A percentile compares a stretch with the other conserved stretches of the same genome.
phyloP scores from a whole-genome alignment of 1,284 basidiomycete species.

The Sanghuangporus sanghuang region DNA sequence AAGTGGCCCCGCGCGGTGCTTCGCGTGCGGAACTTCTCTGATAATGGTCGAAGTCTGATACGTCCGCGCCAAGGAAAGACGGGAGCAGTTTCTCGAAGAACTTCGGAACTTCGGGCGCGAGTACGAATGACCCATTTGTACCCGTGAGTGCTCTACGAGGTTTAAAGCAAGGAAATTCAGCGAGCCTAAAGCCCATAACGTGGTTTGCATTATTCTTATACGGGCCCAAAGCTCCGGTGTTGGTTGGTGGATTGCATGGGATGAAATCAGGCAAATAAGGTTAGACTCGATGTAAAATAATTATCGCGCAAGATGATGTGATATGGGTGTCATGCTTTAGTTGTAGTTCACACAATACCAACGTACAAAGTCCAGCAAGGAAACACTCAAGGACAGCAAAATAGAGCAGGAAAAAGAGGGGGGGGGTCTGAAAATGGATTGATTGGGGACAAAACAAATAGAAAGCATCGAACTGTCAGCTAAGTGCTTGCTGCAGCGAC shows the following conservation, averaged over 20 bases:
- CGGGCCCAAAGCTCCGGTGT: background rate
- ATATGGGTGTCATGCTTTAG: background rate
- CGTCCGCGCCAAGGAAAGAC: background rate
- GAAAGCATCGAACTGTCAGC: background rate
- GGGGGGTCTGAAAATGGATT: background rate
- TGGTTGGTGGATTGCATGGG: background rate
- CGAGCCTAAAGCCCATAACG: background rate
- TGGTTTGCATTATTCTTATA: background rate
- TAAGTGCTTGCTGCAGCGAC: background rate
- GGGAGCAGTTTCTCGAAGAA: background rate
- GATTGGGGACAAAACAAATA: background rate
- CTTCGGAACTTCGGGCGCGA: background rate
- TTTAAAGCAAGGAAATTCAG: background rate
- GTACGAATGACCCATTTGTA: background rate
- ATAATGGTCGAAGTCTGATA: background rate
- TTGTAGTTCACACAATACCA: background rate
- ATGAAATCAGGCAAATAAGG: background rate
- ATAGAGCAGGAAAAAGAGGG: background rate
- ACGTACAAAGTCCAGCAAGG: background rate
- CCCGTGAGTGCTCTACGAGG: background rate
- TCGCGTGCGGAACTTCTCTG: background rate
- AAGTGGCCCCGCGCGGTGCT: conserved; percentile 1
- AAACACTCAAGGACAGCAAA: background rate
- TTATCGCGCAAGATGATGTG: background rate
- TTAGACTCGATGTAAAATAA: background rate